Evolutionary conservation across 2,329 filamentous ascomycete genomes (phyloP).

Genomic region (Penicillium polonicum): DNA sequence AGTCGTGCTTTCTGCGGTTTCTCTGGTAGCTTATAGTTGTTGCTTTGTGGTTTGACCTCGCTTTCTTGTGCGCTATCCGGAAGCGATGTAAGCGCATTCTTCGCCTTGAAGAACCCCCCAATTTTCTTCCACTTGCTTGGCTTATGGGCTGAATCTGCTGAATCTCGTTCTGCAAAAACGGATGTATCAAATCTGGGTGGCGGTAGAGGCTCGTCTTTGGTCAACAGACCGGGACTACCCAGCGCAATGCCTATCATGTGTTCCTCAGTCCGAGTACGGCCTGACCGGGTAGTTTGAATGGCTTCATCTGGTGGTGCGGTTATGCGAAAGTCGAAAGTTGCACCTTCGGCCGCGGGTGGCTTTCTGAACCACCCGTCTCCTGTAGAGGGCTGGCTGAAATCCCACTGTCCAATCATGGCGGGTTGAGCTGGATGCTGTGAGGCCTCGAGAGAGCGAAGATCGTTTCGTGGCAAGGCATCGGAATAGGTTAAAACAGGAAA

Average conservation of each 20-base stretch:
- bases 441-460: conserved; percentile 24
- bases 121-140: conserved; percentile 50
- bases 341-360: conserved; percentile 12
- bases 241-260: conserved; percentile 70
- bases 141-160: conserved; percentile 28
- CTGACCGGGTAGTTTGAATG: conserved; percentile 17
- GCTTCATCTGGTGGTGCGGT: conserved; percentile 29
- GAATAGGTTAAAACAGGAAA: conserved; percentile 34
- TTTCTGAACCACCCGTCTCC: conserved; percentile 21
- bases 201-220: conserved; percentile 19
- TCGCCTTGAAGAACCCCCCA: conserved; percentile 45
- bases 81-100: conserved; percentile 27
- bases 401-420: conserved; percentile 11
- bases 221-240: conserved; percentile 59
- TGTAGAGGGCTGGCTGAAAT: conserved; percentile 23
- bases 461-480: conserved; percentile 34
- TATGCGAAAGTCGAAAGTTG: conserved; percentile 35
- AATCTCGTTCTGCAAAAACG: conserved; percentile 11
- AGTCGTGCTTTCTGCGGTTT: background rate
- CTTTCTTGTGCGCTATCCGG: conserved; percentile 16
- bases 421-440: conserved; percentile 12
- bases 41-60: conserved; percentile 14
- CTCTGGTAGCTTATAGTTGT: background rate
- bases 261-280: conserved; percentile 32
- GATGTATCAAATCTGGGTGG: conserved; percentile 17